Percentiles rank a stretch among this genome's conserved stretches.
Evolutionary conservation across 352 stramenopile genomes (phyloP).

Genomic region (Globisporangium cylindrosporum): DNA sequence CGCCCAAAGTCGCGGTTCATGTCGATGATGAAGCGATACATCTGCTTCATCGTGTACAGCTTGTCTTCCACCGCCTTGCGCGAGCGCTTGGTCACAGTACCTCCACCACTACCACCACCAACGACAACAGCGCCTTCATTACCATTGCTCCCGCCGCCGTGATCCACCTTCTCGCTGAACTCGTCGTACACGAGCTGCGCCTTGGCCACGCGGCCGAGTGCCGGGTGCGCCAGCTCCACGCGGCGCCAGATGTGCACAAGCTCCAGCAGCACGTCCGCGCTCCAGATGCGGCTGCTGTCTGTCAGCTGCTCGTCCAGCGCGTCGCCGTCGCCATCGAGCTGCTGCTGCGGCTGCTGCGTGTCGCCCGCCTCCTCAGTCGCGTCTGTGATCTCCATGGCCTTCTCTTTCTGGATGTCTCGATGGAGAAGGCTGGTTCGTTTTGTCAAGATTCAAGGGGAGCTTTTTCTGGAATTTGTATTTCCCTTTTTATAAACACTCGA

Average conservation of each 20-base stretch:
- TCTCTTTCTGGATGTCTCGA: too few species aligned
- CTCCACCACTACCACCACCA: too few species aligned
- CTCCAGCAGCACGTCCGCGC: slow-evolving; percentile 43
- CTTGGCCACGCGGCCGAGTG: slow-evolving; percentile 35
- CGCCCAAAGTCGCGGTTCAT: slow-evolving; percentile 47
- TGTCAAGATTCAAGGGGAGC: too few species aligned
- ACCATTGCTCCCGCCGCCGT: background rate
- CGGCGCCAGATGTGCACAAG: slow-evolving; percentile 55
- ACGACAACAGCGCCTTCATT: background rate
- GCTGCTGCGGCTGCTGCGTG: background rate
- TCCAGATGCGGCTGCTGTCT: slow-evolving; percentile 57
- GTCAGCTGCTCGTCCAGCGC: slow-evolving; percentile 28
- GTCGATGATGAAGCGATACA: slow-evolving; percentile 70
- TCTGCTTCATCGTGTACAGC: slow-evolving; percentile 65
- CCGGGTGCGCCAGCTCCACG: slow-evolving; percentile 33
- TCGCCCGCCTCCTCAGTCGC: background rate
- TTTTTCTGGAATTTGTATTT: too few species aligned
- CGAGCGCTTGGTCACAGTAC: slow-evolving; percentile 24
- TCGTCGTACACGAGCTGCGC: slow-evolving; percentile 53
- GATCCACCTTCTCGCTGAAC: slow-evolving; percentile 40
- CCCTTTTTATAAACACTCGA: too few species aligned
- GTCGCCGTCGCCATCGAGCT: slow-evolving; percentile 9
- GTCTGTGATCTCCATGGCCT: background rate
- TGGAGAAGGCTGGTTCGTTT: too few species aligned
- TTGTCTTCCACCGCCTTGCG: slow-evolving; percentile 68